Evolutionary conservation across 116 monocot genomes (phyloP).

Genomic region (Papilionanthe hybrid): DNA sequence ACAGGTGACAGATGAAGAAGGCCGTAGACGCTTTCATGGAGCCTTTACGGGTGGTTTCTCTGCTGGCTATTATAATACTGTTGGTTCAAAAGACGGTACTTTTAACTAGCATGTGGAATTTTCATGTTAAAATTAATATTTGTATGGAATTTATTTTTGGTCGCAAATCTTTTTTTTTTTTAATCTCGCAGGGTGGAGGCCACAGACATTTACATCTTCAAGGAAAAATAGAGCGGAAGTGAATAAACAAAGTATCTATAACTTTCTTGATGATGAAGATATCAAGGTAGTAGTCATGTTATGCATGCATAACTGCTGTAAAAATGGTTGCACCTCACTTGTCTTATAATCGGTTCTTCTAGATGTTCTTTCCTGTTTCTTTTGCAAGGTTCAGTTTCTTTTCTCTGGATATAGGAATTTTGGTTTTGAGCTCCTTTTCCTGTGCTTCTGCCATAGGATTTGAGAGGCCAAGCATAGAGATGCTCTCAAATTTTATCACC

Average conservation of each 20-base stretch:
- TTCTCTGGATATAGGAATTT: neutral
- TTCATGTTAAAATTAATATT: neutral
- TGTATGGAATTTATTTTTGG: neutral
- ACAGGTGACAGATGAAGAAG: conserved; percentile 92
- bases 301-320: neutral
- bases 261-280: conserved; percentile 94
- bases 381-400: neutral
- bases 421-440: neutral
- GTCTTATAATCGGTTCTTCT: neutral
- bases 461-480: conserved; percentile 63
- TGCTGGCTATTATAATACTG: conserved; percentile 97
- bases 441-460: conserved; percentile 34
- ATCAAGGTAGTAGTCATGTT: conserved; percentile 42
- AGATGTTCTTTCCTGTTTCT: neutral
- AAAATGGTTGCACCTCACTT: neutral
- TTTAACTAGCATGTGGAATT: neutral
- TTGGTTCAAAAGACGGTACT: conserved; percentile 89
- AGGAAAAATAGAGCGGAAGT: conserved; percentile 78
- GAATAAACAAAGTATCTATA: conserved; percentile 74
- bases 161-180: neutral
- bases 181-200: conserved; percentile 77
- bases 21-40: conserved; percentile 93
- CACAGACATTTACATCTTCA: conserved; percentile 88
- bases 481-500: conserved; percentile 52
- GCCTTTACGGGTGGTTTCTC: conserved; percentile 98